Conservation (phyloP, 768 basidiomycete species). For the Termitomyces sp. region DNA sequence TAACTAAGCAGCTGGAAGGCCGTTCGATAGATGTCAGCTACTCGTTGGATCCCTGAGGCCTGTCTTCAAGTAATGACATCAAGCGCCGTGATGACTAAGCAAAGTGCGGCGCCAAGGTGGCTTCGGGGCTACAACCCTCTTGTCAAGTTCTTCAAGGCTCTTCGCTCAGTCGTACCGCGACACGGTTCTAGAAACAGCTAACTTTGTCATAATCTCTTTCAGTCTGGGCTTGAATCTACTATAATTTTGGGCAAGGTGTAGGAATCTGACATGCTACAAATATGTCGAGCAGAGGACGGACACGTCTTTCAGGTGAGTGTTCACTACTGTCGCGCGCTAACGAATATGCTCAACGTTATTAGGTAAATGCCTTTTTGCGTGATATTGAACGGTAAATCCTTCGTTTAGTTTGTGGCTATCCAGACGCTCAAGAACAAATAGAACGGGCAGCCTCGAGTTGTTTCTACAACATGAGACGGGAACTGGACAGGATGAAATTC, state of each 20-base stretch:
- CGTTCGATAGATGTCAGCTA: no score
- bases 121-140: neutral
- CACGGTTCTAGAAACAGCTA: neutral
- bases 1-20: no score
- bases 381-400: conserved; percentile 69
- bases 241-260: neutral
- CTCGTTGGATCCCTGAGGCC: no score
- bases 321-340: neutral
- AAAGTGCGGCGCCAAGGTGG: neutral
- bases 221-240: neutral
- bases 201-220: neutral
- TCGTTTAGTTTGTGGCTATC: conserved; percentile 3
- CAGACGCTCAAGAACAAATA: conserved; percentile 18
- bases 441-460: conserved; percentile 60
- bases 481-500: conserved; percentile 58
- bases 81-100: conserved; percentile 1
- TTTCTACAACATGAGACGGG: conserved; percentile 72
- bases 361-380: conserved; percentile 63
- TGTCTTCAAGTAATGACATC: neutral
- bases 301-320: conserved; percentile 48
- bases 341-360: neutral
- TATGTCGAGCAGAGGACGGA: conserved; percentile 63
- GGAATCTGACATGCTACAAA: conserved; percentile 46
- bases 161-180: neutral
- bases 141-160: neutral